Conservation (phyloP, 2,329 filamentous ascomycete species). For the Fusarium irregulare region DNA sequence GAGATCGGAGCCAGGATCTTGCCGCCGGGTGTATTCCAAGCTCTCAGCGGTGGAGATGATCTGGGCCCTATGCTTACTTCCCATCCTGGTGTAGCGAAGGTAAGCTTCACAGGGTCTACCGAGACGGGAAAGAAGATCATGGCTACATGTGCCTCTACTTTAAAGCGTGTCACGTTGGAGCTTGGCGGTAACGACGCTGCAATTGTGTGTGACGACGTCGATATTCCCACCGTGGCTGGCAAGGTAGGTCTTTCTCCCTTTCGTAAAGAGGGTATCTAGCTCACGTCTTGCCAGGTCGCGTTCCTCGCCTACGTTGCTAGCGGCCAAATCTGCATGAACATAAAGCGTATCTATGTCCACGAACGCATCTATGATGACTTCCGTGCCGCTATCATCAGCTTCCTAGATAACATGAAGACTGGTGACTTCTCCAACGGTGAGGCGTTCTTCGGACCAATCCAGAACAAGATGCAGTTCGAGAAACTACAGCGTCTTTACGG, state of each 20-base stretch:
- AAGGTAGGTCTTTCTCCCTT: constrained; percentile 5
- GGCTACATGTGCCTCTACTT: constrained; percentile 48
- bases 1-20: constrained; percentile 68
- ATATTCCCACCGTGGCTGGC: neutral
- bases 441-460: constrained; percentile 63
- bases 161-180: constrained; percentile 72
- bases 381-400: neutral
- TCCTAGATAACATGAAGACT: constrained; percentile 50
- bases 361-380: constrained; percentile 1
- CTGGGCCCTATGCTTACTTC: constrained; percentile 67
- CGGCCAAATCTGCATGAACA: constrained; percentile 2
- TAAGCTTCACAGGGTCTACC: constrained; percentile 73
- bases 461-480: constrained; percentile 69
- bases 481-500: constrained; percentile 55
- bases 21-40: constrained; percentile 71
- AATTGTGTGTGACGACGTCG: constrained; percentile 5
- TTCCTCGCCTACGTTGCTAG: neutral
- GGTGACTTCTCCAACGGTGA: constrained; percentile 58
- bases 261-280: neutral
- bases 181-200: constrained; percentile 46
- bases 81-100: constrained; percentile 69
- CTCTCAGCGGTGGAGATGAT: constrained; percentile 68
- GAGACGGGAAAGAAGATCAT: constrained; percentile 63
- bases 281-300: neutral
- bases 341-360: constrained; percentile 11